Percentiles rank a stretch among this genome's conserved stretches.
Evolutionary conservation across 2,329 filamentous ascomycete genomes (phyloP).

Genomic region (Dactylellina haptotyla): DNA sequence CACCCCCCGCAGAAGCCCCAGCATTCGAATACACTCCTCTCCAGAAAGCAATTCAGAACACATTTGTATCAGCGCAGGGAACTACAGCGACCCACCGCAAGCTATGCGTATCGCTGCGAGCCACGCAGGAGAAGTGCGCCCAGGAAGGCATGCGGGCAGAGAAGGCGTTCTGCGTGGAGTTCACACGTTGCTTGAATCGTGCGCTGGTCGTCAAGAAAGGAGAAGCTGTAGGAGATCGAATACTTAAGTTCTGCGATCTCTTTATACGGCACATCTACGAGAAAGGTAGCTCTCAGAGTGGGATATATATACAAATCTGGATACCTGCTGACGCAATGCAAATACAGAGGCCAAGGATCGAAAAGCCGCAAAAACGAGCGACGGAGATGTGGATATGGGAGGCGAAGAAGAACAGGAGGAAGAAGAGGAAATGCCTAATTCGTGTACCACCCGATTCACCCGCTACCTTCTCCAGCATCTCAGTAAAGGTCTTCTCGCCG

Average conservation of each 20-base stretch:
- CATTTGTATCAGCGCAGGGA: conserved; percentile 75
- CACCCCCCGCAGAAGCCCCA: conserved; percentile 25
- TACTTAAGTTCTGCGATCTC: conserved; percentile 84
- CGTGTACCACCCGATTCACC: conserved; percentile 82
- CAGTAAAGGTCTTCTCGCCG: conserved; percentile 79
- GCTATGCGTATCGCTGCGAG: conserved; percentile 84
- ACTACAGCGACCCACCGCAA: conserved; percentile 92
- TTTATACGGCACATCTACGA: conserved; percentile 78
- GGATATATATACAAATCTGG: not conserved
- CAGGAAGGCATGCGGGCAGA: conserved; percentile 69
- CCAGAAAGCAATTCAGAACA: conserved; percentile 58
- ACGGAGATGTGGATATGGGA: conserved; percentile 62
- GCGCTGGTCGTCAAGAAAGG: conserved; percentile 90
- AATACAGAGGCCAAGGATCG: conserved; percentile 30
- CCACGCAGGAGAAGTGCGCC: conserved; percentile 85
- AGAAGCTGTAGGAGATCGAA: conserved; percentile 85
- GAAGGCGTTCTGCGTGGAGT: conserved; percentile 85
- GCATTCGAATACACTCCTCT: conserved; percentile 54
- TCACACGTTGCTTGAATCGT: conserved; percentile 81
- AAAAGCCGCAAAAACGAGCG: conserved; percentile 64
- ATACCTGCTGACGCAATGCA: conserved; percentile 51
- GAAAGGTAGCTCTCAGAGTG: conserved; percentile 65
- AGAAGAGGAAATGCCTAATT: conserved; percentile 77
- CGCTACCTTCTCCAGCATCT: conserved; percentile 77
- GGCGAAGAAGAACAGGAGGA: conserved; percentile 75